phyloP scores from a whole-genome alignment of 2,329 filamentous ascomycete species.

The Geosmithia morbida region DNA sequence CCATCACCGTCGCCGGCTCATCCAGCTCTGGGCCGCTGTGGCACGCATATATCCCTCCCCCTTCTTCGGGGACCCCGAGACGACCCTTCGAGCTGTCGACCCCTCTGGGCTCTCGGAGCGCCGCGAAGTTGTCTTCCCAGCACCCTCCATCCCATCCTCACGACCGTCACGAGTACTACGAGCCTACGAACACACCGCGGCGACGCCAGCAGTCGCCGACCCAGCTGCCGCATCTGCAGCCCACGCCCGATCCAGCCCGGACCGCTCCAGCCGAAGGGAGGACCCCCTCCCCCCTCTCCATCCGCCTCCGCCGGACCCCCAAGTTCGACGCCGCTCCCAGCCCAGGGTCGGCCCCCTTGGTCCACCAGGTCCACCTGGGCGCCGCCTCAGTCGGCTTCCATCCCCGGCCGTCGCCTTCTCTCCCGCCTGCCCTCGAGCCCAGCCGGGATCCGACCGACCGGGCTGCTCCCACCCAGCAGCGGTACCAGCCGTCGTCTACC shows the following conservation, averaged over 20 bases:
- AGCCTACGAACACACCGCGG: slow-evolving; percentile 23
- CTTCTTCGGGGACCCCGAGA: too few species aligned
- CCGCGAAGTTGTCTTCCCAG: slow-evolving; percentile 31
- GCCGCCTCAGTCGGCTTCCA: slow-evolving; percentile 33
- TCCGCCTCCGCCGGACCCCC: slow-evolving; percentile 34
- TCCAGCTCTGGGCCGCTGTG: slow-evolving; percentile 16
- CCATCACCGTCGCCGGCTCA: slow-evolving; percentile 1
- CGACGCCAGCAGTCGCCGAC: slow-evolving; percentile 26
- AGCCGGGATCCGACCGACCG: too few species aligned
- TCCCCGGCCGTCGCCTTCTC: slow-evolving; percentile 13
- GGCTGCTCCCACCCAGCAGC: too few species aligned
- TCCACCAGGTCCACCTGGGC: slow-evolving; percentile 26
- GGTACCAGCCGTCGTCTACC: not conserved
- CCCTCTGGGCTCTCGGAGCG: slow-evolving; percentile 17
- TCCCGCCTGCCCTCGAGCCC: too few species aligned
- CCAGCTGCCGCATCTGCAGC: slow-evolving; percentile 8
- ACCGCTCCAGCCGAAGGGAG: too few species aligned
- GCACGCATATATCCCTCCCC: slow-evolving; percentile 6
- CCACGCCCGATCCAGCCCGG: slow-evolving; percentile 20
- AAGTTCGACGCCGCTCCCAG: slow-evolving; percentile 30
- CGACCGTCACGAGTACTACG: slow-evolving; percentile 42
- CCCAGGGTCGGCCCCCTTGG: slow-evolving; percentile 16
- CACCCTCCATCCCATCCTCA: slow-evolving; percentile 23
- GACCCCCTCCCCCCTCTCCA: slow-evolving; percentile 21
- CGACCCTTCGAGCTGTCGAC: slow-evolving; percentile 30